phyloP scores from a whole-genome alignment of 371 early-diverging fungal genomes.

The Amoeboaphelidium protococcarum region DNA sequence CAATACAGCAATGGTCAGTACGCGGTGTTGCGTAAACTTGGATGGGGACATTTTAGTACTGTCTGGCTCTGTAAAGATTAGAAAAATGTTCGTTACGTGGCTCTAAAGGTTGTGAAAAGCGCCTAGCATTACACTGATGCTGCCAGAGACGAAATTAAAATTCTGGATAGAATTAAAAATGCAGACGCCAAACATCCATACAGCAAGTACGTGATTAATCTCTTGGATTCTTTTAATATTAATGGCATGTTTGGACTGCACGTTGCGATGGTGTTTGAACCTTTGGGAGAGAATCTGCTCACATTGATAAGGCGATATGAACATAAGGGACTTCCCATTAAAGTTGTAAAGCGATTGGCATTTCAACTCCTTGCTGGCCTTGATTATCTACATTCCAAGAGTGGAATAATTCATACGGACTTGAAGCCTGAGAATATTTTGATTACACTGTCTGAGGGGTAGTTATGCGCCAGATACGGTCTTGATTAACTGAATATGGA shows the following conservation, averaged over 20 bases:
- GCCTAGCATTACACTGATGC: slow-evolving; percentile 86
- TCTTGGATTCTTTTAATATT: slow-evolving; percentile 65
- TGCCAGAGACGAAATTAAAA: slow-evolving; percentile 79
- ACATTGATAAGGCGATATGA: slow-evolving; percentile 39
- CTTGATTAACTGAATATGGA: too few species aligned
- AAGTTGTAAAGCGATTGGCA: slow-evolving; percentile 57
- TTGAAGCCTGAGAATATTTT: slow-evolving; percentile 56
- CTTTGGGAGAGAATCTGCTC: slow-evolving; percentile 76
- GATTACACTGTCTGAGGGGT: not conserved
- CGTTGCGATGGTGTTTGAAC: slow-evolving; percentile 91
- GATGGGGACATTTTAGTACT: slow-evolving; percentile 95
- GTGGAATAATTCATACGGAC: slow-evolving; percentile 95
- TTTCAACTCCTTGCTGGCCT: slow-evolving; percentile 65
- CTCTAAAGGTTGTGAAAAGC: slow-evolving; percentile 86
- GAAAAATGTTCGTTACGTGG: slow-evolving; percentile 22
- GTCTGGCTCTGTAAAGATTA: slow-evolving; percentile 76
- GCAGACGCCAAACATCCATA: slow-evolving; percentile 12
- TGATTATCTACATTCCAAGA: slow-evolving; percentile 78
- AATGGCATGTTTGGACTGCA: slow-evolving; percentile 66
- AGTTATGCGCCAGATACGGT: too few species aligned
- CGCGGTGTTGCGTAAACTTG: slow-evolving; percentile 59
- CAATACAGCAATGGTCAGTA: slow-evolving; percentile 50
- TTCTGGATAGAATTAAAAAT: slow-evolving; percentile 40
- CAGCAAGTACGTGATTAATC: slow-evolving; percentile 41
- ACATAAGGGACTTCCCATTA: slow-evolving; percentile 55